Base-by-base conservation (phyloP, 805 yeast genomes). In the Cyberlindnera euphorbiiphila region DNA sequence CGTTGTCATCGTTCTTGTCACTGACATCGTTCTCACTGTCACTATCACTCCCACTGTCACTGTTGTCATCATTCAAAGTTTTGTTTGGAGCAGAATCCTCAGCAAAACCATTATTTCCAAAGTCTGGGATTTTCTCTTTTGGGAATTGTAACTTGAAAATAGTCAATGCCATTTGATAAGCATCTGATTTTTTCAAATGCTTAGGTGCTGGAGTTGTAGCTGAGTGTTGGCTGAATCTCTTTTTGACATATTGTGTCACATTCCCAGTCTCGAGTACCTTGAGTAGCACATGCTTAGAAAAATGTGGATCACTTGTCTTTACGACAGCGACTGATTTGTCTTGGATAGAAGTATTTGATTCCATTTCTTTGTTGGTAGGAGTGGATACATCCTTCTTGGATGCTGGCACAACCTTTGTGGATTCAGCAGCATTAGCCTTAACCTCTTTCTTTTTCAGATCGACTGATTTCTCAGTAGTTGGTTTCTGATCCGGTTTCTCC, bases 191-290 rank as follows among this genome's bases (percentile, higher is more conserved):
- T 3, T 6, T 17, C 9, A 27, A 17, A 18, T 27, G 29, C 27
- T 21, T 17, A 12, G 43, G 37, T 14, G 25, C 26, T 21, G 43
- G 41, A 5, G 27, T 25, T 4, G 44, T 34, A 10, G 20, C 22
- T 10, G 41, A 33, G 33, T 43, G 42, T 10, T 18, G 26, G n/a
- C 31, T 36, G 24, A 43, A 34, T 25, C 34, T 43, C 36, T 34
- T 34, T 26, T 34, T 31, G 23, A 36, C 32, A 16, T 39, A 41
- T 9, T 33, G 29, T 2, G 42, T 32, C 16, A 41, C n/a, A 28
- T 25, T 37, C 5, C 41, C 39, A 21, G 31, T 33, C 21, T 25
- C 29, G 12, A 41, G 23, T n/a, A 41, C 23, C 13, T 37, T 30
- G 14, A 37, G 32, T 13, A 41, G 36, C 15, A 35, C 41, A 8